Evolutionary conservation across 2,329 filamentous ascomycete species (phyloP).

Genomic region (Fusarium heterosporum): DNA sequence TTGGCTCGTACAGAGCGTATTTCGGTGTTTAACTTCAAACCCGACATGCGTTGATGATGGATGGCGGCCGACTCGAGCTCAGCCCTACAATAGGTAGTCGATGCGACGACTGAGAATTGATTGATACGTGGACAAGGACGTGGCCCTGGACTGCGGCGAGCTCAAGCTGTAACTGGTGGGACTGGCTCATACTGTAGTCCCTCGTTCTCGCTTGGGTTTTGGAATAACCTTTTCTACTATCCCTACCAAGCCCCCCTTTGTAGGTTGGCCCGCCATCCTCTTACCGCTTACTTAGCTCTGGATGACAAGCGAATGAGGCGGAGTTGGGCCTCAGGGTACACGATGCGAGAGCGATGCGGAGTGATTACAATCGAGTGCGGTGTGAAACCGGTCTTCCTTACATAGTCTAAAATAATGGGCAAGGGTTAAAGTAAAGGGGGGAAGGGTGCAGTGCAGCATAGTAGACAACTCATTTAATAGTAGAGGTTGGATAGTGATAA

Average conservation of each 20-base stretch:
- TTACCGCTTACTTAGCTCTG: slow-evolving; percentile 8
- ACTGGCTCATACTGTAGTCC: background rate
- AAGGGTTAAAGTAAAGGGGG: background rate
- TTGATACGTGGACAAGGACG: slow-evolving; percentile 28
- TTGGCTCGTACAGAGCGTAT: slow-evolving; percentile 30
- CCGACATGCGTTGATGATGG: slow-evolving; percentile 15
- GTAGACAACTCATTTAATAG: background rate
- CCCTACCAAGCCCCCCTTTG: slow-evolving; percentile 4
- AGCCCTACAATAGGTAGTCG: slow-evolving; percentile 32
- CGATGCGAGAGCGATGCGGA: slow-evolving; percentile 27
- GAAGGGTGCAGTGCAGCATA: too few relatives aligned
- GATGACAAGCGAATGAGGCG: slow-evolving; percentile 32
- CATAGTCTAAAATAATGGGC: slow-evolving; percentile 10
- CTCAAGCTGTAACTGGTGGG: slow-evolving; percentile 21
- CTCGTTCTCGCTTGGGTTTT: slow-evolving; percentile 23
- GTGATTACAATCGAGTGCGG: slow-evolving; percentile 18
- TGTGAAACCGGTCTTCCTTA: slow-evolving; percentile 10
- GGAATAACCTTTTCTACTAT: slow-evolving; percentile 1
- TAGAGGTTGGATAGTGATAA: slow-evolving; percentile 12
- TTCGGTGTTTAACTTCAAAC: slow-evolving; percentile 24
- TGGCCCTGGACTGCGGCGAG: slow-evolving; percentile 13
- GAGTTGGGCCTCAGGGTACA: slow-evolving; percentile 20
- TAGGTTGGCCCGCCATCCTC: slow-evolving; percentile 14
- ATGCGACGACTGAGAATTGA: background rate
- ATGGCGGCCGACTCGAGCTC: slow-evolving; percentile 36